Base-by-base conservation (phyloP, 2,329 filamentous ascomycete species). In the Fusarium pseudocircinatum region DNA sequence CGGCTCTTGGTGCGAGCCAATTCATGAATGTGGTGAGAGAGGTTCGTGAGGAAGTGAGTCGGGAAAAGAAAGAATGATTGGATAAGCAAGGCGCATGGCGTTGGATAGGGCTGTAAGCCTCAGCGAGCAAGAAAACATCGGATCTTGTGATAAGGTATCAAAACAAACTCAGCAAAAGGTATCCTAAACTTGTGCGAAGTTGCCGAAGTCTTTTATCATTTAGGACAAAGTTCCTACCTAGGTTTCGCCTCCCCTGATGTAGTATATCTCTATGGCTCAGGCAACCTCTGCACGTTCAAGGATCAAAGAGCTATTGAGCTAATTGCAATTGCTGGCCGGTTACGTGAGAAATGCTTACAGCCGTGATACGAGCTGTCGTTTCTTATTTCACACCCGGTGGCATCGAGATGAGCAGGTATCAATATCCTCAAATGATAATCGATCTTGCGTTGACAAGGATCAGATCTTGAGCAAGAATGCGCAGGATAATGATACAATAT, bases 1-100 rank as follows among this genome's bases (percentile, higher is more conserved):
- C 89, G 0, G 89, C 87, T 1, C 81, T 88, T 26, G 85, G 87
- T 2, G 88, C 88, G 9, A 84, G 83, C 30, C 76, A 78, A 52
- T 83, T 82, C 47, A 85, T 85, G 78, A 66, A 74, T 5, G 75
- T 81, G 26, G 69, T 69, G 40, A 73, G 79, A 49, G 79, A 81
- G n/a, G 68, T 80, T 18, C 74, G 73, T 4, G 70, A 70, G 11
- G 76, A 78, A 47, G 68, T 70, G 39, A 60, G 50, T 14, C 58
- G 63, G 12, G 74, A 75, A 57, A 73, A 78, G 60, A 63, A 63
- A 24, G 68, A 69, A 34, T 74, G 44, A 73, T 46, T 22, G 20
- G 20, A 11, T 49, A 18, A 24, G 18, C 26, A 65, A 32, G 47
- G 20, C 39, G 28, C 39, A 39, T 57, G 61, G 39, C 49, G 37